Base-by-base conservation (phyloP, 1,284 basidiomycete genomes). In the Tylopilus sp. region DNA sequence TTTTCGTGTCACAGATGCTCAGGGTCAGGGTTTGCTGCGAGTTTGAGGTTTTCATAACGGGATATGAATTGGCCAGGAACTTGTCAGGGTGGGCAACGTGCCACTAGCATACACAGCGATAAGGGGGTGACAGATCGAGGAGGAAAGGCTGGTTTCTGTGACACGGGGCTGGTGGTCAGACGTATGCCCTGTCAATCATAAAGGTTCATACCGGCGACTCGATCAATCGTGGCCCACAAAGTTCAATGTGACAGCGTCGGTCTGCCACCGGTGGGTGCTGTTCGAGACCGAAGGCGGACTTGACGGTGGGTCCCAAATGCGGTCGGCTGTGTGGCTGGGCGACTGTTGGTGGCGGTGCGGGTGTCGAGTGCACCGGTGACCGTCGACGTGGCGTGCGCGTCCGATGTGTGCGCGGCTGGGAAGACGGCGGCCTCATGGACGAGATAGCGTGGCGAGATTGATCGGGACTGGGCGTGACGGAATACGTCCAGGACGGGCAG, bases 21-120 rank as follows among this genome's bases (percentile, higher is more conserved):
- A 66, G 63, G 64, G 61, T 61, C 64, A 53, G 59, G 52, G 61
- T 50, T 17, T 44, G 22, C 54, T 61, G 59, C 31, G 58, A 61
- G 48, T 32, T 54, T 36, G 43, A 42, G 46, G 61, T 28, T 44
- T 63, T 49, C 58, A 60, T 58, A 41, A 44, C 43, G 43, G 54
- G 19, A 29, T 26, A 29, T 26, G 22, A n/a, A 32, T 35, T 17
- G 33, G 20, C 32, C 35, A 29, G 43, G 33, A 29, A 29, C 31
- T 33, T n/a, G 32, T 20, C 45, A 43, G 53, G 40, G 54, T 57
- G 26, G 8, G 41, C 42, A 32, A 15, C n/a, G 43, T 14, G 24
- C 14, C n/a, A 31, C 10, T 41, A 31, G 22, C 14, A 14, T 53
- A 24, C 7, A 32, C 13, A 32, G 31, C 6, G 13, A 32, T 14